A percentile compares a stretch with the other conserved stretches of the same genome.
Conservation (phyloP, 768 basidiomycete species). For the Artomyces pyxidatus region DNA sequence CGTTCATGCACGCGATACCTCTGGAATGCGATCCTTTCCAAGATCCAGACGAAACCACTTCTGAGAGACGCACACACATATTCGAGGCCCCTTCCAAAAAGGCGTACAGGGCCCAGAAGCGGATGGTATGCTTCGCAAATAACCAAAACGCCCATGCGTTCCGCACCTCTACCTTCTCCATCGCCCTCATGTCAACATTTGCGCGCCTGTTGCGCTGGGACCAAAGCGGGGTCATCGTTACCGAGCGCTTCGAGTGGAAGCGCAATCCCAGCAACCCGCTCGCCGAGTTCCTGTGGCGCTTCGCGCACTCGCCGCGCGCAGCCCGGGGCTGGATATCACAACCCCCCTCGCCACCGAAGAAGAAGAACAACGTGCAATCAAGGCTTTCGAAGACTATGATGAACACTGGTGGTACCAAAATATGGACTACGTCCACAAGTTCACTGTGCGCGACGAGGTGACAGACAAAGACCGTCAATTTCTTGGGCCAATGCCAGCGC, state of each 20-base stretch:
- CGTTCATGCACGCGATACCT: too few relatives aligned
- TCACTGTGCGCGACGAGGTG: neutral
- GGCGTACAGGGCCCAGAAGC: neutral
- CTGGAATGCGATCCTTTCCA: too few relatives aligned
- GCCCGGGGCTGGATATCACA: neutral
- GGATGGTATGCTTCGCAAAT: neutral
- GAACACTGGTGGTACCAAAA: neutral
- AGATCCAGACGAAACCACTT: too few relatives aligned
- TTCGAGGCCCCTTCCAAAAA: neutral
- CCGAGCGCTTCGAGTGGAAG: neutral
- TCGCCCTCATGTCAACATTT: neutral
- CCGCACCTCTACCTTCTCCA: neutral
- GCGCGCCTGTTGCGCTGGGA: slow-evolving; percentile 5
- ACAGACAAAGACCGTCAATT: neutral
- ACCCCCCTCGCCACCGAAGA: neutral
- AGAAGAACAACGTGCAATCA: neutral
- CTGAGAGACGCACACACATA: too few relatives aligned
- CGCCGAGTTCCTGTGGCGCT: neutral
- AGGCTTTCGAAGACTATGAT: neutral
- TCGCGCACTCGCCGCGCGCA: neutral
- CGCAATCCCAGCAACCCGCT: neutral
- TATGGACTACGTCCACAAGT: neutral
- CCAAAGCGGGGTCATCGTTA: neutral
- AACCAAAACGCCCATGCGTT: neutral
- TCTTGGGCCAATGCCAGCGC: neutral